Conservation (phyloP, 1,284 basidiomycete species). For the Cutaneotrichosporon sp. region DNA sequence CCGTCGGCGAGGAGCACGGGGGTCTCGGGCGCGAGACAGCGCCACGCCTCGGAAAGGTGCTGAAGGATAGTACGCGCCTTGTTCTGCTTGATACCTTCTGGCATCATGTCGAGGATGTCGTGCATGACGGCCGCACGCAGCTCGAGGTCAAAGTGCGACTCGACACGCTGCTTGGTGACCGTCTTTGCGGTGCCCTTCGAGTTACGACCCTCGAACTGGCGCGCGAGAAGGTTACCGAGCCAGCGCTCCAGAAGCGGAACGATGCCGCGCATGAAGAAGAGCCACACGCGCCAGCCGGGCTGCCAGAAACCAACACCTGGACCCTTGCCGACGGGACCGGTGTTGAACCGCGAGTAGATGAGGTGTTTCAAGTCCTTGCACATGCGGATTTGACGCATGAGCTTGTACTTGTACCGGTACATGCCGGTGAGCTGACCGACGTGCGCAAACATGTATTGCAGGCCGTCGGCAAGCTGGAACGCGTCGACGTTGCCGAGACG, state of each 20-base stretch:
- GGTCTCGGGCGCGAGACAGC: constrained; percentile 2
- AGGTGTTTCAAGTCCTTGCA: constrained; percentile 98
- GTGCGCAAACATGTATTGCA: constrained; percentile 97
- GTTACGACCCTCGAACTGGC: constrained; percentile 96
- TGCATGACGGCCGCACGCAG: constrained; percentile 98
- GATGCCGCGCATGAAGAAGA: constrained; percentile 99
- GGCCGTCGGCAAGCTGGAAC: constrained; percentile 96
- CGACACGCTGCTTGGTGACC: constrained; percentile 98
- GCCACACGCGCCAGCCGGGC: constrained; percentile 98
- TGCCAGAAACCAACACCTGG: constrained; percentile 99
- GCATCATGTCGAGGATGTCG: constrained; percentile 95
- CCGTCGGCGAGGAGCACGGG: neutral
- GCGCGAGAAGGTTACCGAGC: constrained; percentile 94
- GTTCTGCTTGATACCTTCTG: constrained; percentile 87
- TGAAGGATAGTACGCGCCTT: constrained; percentile 92
- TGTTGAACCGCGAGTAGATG: constrained; percentile 77
- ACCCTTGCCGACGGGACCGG: constrained; percentile 97
- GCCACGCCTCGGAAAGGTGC: constrained; percentile 71
- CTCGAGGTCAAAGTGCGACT: constrained; percentile 97
- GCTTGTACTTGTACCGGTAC: constrained; percentile 94
- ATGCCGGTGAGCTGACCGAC: constrained; percentile 97
- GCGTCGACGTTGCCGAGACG: constrained; percentile 98
- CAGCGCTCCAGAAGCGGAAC: constrained; percentile 95
- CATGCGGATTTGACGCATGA: constrained; percentile 99
- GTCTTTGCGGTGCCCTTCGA: constrained; percentile 93